Evolutionary conservation across 2,329 filamentous ascomycete genomes (phyloP).

Genomic region (Niveomyces coronatus): DNA sequence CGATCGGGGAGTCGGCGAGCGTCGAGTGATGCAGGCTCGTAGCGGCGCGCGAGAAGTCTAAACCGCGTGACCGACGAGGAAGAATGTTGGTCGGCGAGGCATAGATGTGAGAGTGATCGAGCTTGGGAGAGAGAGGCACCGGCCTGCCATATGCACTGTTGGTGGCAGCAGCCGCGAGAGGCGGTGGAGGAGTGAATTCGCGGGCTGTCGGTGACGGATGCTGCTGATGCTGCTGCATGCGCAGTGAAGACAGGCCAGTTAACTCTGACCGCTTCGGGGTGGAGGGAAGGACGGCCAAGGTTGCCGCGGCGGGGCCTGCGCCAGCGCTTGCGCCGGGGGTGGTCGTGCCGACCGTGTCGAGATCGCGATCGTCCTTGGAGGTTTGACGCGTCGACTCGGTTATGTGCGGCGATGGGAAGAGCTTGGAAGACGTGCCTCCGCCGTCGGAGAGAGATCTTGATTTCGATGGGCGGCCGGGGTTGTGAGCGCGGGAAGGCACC

Average conservation of each 20-base stretch:
- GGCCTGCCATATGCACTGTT: conserved; percentile 36
- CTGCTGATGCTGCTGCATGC: conserved; percentile 17
- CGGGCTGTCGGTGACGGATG: conserved; percentile 13
- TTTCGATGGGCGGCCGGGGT: conserved; percentile 35
- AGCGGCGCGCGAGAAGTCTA: conserved; percentile 88
- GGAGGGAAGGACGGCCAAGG: conserved; percentile 37
- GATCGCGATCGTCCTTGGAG: conserved; percentile 57
- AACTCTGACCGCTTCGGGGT: conserved; percentile 64
- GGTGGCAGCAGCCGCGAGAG: conserved; percentile 15
- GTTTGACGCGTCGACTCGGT: conserved; percentile 42
- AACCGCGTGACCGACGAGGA: conserved; percentile 75
- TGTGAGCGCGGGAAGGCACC: conserved; percentile 7
- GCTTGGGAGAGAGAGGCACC: conserved; percentile 72
- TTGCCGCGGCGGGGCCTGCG: conserved; percentile 8
- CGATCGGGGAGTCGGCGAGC: conserved; percentile 79
- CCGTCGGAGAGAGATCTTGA: conserved; percentile 57
- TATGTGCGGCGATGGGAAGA: conserved; percentile 49
- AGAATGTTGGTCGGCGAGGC: conserved; percentile 80
- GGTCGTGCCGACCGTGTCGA: conserved; percentile 19
- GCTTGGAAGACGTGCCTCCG: conserved; percentile 41
- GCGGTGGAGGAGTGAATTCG: conserved; percentile 26
- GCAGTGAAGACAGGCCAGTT: conserved; percentile 43
- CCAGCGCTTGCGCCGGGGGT: neutral
- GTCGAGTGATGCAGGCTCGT: conserved; percentile 95
- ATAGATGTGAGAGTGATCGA: conserved; percentile 76